These are phyloP conservation scores for Papilionanthe hybrid DNA, from an alignment of 116 monocot species.

Conservation along the genomic window DNA sequence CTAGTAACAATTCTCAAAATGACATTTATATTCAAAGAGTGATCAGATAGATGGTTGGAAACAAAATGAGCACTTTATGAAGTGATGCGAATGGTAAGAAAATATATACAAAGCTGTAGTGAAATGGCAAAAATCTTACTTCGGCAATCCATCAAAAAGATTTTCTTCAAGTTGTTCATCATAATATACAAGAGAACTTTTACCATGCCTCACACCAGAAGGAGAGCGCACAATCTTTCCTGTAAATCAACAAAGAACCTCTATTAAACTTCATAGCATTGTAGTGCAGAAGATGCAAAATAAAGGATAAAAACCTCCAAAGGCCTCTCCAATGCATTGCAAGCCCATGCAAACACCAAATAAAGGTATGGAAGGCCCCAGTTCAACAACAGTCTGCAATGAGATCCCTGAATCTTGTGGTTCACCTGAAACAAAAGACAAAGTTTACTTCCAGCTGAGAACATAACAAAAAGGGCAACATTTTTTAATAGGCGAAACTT, in stretches of 20 bases:
- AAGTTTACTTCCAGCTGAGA: neutral
- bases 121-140: constrained; percentile 40
- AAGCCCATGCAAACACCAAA: constrained; percentile 99
- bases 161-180: constrained; percentile 62
- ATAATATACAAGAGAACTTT: constrained; percentile 67
- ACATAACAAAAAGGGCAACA: neutral
- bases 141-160: constrained; percentile 69
- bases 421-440: constrained; percentile 35
- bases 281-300: neutral
- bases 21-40: neutral
- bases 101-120: neutral
- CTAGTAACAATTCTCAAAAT: neutral
- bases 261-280: neutral
- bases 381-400: constrained; percentile 76
- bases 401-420: constrained; percentile 96
- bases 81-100: neutral
- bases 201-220: constrained; percentile 90
- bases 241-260: constrained; percentile 23
- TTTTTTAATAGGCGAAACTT: constrained; percentile 12
- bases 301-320: constrained; percentile 59
- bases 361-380: constrained; percentile 79
- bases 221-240: constrained; percentile 94
- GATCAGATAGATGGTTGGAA: neutral
- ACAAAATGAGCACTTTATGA: neutral
- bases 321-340: constrained; percentile 97